These are phyloP conservation scores for Actinomortierella ambigua DNA, from an alignment of 371 early-diverging fungal species.

Conservation along the genomic window DNA sequence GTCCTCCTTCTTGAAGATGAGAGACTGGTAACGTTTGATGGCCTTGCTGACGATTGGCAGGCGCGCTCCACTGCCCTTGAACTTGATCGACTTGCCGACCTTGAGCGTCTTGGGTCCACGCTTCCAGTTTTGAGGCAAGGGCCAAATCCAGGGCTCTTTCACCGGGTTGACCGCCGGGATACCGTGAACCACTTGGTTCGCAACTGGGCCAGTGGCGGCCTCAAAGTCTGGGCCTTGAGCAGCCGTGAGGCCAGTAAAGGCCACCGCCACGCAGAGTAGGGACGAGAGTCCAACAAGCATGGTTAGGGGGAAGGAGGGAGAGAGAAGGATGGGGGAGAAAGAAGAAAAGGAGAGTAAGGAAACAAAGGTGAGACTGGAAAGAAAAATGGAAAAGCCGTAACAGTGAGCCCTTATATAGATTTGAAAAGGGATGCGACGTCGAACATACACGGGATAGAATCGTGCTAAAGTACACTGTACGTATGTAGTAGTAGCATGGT, in stretches of 20 bases:
- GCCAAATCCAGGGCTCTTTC: conserved; percentile 42
- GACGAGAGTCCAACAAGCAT: conserved; percentile 23
- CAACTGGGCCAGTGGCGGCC: not conserved
- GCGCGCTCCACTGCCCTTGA: conserved; percentile 23
- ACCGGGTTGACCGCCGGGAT: conserved; percentile 38
- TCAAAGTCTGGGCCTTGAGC: not conserved
- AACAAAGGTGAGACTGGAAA: conserved; percentile 7
- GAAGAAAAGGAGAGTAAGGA: conserved; percentile 1
- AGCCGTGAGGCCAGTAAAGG: conserved; percentile 18
- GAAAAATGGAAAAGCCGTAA: conserved; percentile 1
- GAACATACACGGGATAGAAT: too few species aligned
- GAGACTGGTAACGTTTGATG: conserved; percentile 32
- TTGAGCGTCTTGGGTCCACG: conserved; percentile 30
- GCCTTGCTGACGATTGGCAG: conserved; percentile 30
- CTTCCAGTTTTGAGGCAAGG: conserved; percentile 42
- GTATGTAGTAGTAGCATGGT: too few species aligned
- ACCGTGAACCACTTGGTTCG: conserved; percentile 16
- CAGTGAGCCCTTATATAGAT: conserved; percentile 6
- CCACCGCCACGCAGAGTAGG: conserved; percentile 22
- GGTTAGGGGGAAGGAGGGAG: conserved; percentile 2
- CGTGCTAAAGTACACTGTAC: too few species aligned
- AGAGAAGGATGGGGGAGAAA: conserved; percentile 1
- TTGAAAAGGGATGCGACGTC: too few species aligned
- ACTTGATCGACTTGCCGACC: conserved; percentile 18
- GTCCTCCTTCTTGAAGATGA: conserved; percentile 39